Conservation (phyloP, 2,329 filamentous ascomycete genomes). For the Talaromyces sp. region DNA sequence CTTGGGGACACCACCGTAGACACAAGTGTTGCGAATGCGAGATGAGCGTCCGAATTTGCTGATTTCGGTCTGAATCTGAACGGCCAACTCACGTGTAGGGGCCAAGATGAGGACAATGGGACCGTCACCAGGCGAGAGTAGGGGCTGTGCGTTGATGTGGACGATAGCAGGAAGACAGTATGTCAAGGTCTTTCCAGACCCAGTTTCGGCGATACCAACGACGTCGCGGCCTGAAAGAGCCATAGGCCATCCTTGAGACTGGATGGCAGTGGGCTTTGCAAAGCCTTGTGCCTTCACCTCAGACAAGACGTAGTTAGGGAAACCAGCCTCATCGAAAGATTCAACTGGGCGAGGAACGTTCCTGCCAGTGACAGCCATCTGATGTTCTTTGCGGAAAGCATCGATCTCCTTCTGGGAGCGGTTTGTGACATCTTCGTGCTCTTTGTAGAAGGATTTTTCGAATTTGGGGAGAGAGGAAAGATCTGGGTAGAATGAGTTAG, state of each 20-base stretch:
- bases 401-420: constrained; percentile 78
- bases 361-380: constrained; percentile 76
- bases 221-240: constrained; percentile 96
- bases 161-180: constrained; percentile 98
- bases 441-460: constrained; percentile 99
- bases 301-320: constrained; percentile 94
- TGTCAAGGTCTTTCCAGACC: constrained; percentile 97
- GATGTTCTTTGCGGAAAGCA: constrained; percentile 78
- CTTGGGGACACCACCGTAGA: constrained; percentile 98
- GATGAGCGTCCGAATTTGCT: constrained; percentile 98
- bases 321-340: constrained; percentile 95
- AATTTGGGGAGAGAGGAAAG: constrained; percentile 81
- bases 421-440: constrained; percentile 71
- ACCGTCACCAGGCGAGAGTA: constrained; percentile 89
- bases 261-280: constrained; percentile 87
- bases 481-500: constrained; percentile 55
- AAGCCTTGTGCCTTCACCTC: constrained; percentile 99
- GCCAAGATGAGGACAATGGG: constrained; percentile 95
- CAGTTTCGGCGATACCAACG: constrained; percentile 98
- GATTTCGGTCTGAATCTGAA: constrained; percentile 98
- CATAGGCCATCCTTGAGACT: constrained; percentile 99
- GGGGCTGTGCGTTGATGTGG: constrained; percentile 98
- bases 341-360: constrained; percentile 91
- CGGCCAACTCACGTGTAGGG: constrained; percentile 93
- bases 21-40: constrained; percentile 96